phyloP scores from a whole-genome alignment of 495 filamentous ascomycete genomes.

The Bacidia gigantensis region DNA sequence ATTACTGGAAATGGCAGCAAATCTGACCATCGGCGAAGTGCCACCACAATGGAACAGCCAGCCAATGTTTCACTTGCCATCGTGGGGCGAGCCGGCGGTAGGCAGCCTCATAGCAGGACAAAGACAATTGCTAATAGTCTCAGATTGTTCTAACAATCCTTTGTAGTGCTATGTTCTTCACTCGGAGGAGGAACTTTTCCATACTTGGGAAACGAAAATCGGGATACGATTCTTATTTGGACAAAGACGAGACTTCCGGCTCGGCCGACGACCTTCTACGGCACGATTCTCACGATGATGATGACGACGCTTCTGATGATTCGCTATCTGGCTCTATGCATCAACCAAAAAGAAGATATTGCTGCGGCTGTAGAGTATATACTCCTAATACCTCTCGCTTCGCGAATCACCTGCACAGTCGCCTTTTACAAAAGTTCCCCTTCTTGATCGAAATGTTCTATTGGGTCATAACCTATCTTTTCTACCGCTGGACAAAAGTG shows the following conservation, averaged over 20 bases:
- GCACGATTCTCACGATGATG: constrained; percentile 21
- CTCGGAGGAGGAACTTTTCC: constrained; percentile 34
- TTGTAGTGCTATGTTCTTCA: constrained; percentile 40
- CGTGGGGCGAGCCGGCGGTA: constrained; percentile 49
- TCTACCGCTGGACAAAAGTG: constrained; percentile 48
- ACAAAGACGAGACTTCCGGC: constrained; percentile 24
- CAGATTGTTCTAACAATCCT: constrained; percentile 48
- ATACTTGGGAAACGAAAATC: constrained; percentile 27
- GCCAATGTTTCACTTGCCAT: constrained; percentile 21
- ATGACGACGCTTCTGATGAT: constrained; percentile 20
- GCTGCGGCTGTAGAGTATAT: constrained; percentile 32
- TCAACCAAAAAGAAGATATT: constrained; percentile 32
- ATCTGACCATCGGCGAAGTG: constrained; percentile 16
- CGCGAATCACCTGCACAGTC: constrained; percentile 39
- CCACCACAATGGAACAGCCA: constrained; percentile 22
- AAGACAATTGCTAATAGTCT: constrained; percentile 4
- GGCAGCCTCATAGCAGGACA: constrained; percentile 13
- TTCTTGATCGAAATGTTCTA: constrained; percentile 55
- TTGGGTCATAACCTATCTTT: constrained; percentile 55
- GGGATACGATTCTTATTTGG: constrained; percentile 24
- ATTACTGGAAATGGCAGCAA: constrained; percentile 9
- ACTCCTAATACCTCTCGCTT: constrained; percentile 48
- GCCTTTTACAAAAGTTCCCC: constrained; percentile 33
- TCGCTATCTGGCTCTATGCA: constrained; percentile 24
- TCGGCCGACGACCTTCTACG: constrained; percentile 29